These are phyloP conservation scores for Phaeosphaeriaceae sp. DNA, from an alignment of 2,329 filamentous ascomycete species.

Conservation along the genomic window DNA sequence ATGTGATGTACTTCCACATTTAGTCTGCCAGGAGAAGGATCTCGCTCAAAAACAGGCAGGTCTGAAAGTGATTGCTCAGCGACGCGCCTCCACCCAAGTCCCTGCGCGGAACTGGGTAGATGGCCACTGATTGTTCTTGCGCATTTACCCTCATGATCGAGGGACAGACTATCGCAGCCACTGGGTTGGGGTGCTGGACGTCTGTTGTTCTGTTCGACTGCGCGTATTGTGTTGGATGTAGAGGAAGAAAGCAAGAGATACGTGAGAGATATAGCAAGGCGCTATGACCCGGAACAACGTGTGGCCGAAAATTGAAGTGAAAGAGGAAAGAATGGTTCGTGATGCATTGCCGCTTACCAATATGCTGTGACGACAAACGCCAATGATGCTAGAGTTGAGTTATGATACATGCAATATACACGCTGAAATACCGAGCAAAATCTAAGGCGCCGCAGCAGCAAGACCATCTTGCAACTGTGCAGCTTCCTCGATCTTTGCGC, in stretches of 20 bases:
- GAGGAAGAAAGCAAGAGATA: slow-evolving; percentile 1
- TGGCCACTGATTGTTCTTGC: slow-evolving; percentile 30
- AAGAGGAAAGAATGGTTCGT: slow-evolving; percentile 7
- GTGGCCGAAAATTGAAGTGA: slow-evolving; percentile 1
- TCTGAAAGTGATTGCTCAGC: slow-evolving; percentile 39
- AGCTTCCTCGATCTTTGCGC: slow-evolving; percentile 34
- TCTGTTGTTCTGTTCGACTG: slow-evolving; percentile 40
- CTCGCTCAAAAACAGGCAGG: slow-evolving; percentile 39
- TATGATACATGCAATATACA: slow-evolving; percentile 25
- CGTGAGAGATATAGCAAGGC: neutral
- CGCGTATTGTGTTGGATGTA: slow-evolving; percentile 23
- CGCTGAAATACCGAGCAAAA: slow-evolving; percentile 2
- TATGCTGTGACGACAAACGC: slow-evolving; percentile 6
- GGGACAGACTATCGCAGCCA: slow-evolving; percentile 33
- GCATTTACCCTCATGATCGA: slow-evolving; percentile 12
- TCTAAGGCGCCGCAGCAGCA: slow-evolving; percentile 15
- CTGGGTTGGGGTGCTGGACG: slow-evolving; percentile 24
- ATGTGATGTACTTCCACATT: slow-evolving; percentile 39
- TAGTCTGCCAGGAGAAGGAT: slow-evolving; percentile 45
- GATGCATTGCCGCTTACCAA: slow-evolving; percentile 22
- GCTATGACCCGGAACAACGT: neutral
- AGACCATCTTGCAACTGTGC: slow-evolving; percentile 26
- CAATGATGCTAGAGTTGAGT: slow-evolving; percentile 19
- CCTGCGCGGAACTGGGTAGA: slow-evolving; percentile 13
- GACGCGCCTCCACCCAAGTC: slow-evolving; percentile 18